Conservation (phyloP, 805 yeast species). For the Torulaspora gathmanii region DNA sequence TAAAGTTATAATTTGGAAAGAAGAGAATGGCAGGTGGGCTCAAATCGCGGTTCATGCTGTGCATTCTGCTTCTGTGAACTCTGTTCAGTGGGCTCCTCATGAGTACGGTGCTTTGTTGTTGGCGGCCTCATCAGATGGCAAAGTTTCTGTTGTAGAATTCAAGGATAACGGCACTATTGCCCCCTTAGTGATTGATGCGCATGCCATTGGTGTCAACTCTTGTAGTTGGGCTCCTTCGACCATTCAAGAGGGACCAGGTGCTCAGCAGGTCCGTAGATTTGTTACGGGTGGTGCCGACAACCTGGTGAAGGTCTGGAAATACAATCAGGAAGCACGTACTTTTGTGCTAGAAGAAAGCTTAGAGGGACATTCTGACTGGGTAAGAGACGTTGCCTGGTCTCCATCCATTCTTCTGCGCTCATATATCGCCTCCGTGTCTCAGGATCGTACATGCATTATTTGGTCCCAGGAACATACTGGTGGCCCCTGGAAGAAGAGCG, state of each 20-base stretch:
- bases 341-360: slow-evolving; percentile 72
- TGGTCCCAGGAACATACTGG: slow-evolving; percentile 80
- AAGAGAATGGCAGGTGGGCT: slow-evolving; percentile 83
- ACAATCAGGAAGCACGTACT: slow-evolving; percentile 48
- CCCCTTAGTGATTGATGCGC: slow-evolving; percentile 60
- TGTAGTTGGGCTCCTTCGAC: slow-evolving; percentile 87
- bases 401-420: slow-evolving; percentile 83
- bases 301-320: slow-evolving; percentile 85
- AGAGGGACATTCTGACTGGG: slow-evolving; percentile 96
- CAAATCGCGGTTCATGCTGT: slow-evolving; percentile 80
- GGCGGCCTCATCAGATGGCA: slow-evolving; percentile 91
- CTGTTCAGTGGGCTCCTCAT: slow-evolving; percentile 95
- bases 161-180: slow-evolving; percentile 80
- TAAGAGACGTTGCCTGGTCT: slow-evolving; percentile 97
- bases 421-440: slow-evolving; percentile 94
- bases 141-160: slow-evolving; percentile 84
- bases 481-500: slow-evolving; percentile 75
- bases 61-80: slow-evolving; percentile 92
- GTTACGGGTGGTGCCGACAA: slow-evolving; percentile 96
- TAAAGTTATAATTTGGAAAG: slow-evolving; percentile 90
- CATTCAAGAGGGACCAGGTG: slow-evolving; percentile 33
- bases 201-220: slow-evolving; percentile 88
- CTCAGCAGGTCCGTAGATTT: slow-evolving; percentile 59
- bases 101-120: slow-evolving; percentile 90
- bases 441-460: slow-evolving; percentile 88